Evolutionary conservation across 2,329 filamentous ascomycete species (phyloP), one percentile per base, ranked within the genome.

Genomic region (Bipolaris zeicola): DNA sequence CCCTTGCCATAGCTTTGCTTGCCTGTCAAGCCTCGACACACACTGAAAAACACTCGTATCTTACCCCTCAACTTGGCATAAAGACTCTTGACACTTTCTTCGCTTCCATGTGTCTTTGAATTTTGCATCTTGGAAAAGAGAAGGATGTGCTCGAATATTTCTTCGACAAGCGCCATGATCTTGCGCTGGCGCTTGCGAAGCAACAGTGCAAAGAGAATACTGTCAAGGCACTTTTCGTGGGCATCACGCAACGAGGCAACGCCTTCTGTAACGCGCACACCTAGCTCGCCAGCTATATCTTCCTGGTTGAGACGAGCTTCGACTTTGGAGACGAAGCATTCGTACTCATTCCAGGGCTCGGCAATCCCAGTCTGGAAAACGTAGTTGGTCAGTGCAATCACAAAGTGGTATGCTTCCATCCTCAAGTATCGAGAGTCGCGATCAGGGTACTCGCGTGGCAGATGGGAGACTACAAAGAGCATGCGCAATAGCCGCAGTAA

Each of bases 351-450:
- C 93, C 94, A 98, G 0, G 88, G 86, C 14, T 83, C 81, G 6
- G 84, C 83, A 48, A 98, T 87, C 1, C 89, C 92, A 0, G 87
- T 84, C 55, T 94, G 90, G 61, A 96, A 89, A 66, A 93, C 89
- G 69, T 97, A 95, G 1, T 87, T 84, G 37, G 87, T 85, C 0
- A 97, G 76, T 8, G 85, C 85, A 0, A 85, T 83, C 22, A 96
- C 82, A 63, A 98, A 93, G 72, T 95, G 89, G 50, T 91, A 87
- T 0, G 91, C 88, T 70, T 96, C 90, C 36, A 89, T 82, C 5
- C 88, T 83, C 63, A 97, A 92, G 1, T 53, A 60, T 14, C 62
- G 62, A 5, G 69, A 66, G 8, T 63, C 61, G 5, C 53, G 50
- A 8, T 68, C 59, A 2, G 61, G 22, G 24, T 68, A 73, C 1